A percentile compares a stretch with the other conserved stretches of the same genome.
These are phyloP conservation scores for Colletotrichum spinosum DNA, from an alignment of 2,329 filamentous ascomycete genomes.

Conservation along the genomic window DNA sequence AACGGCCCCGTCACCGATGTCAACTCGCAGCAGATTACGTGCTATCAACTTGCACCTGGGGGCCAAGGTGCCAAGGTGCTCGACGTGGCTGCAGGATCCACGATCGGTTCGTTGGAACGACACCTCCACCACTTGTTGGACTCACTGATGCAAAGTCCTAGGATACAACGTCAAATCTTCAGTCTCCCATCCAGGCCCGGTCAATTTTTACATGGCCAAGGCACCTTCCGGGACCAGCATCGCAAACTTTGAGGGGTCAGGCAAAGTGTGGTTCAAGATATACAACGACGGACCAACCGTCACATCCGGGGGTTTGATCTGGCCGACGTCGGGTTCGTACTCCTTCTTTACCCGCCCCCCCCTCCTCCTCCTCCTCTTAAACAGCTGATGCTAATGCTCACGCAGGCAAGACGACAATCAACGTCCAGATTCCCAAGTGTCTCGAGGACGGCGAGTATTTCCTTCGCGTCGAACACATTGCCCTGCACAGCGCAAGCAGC, in stretches of 20 bases:
- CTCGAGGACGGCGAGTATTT: conserved; percentile 62
- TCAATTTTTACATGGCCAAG: conserved; percentile 53
- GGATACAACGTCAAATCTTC: conserved; percentile 50
- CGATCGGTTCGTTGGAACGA: conserved; percentile 28
- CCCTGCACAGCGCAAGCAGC: conserved; percentile 55
- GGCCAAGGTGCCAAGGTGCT: conserved; percentile 57
- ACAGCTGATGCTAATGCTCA: neutral
- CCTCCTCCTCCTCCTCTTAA: neutral
- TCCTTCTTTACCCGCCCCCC: neutral
- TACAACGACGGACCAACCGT: conserved; percentile 55
- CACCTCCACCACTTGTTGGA: neutral
- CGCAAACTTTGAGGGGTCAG: conserved; percentile 50
- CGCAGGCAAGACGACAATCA: conserved; percentile 46
- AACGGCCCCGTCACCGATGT: conserved; percentile 63
- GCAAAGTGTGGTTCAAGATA: conserved; percentile 57
- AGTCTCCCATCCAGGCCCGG: conserved; percentile 56
- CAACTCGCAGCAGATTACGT: conserved; percentile 59
- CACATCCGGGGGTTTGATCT: conserved; percentile 49
- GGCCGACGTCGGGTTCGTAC: conserved; percentile 51
- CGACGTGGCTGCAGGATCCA: conserved; percentile 42
- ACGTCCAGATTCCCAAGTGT: conserved; percentile 55
- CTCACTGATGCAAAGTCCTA: conserved; percentile 12
- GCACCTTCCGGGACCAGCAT: conserved; percentile 48
- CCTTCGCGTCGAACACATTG: conserved; percentile 61
- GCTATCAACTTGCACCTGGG: conserved; percentile 58